Percentiles rank a stretch among this genome's conserved stretches.
These are phyloP conservation scores for Withania somnifera DNA, from an alignment of 305 asterid genomes.

Conservation along the genomic window DNA sequence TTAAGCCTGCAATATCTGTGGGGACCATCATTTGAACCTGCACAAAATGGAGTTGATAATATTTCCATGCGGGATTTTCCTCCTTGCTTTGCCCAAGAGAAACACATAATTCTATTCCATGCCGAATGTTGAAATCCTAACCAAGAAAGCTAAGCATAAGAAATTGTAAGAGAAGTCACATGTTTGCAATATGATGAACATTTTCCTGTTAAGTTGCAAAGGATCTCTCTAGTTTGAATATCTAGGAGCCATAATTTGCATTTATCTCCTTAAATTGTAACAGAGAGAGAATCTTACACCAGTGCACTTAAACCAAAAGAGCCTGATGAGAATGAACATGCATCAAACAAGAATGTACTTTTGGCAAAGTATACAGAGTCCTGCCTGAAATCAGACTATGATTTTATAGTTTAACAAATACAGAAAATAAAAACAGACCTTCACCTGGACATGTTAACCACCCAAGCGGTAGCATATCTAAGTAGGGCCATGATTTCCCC, in stretches of 20 bases:
- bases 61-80: not conserved
- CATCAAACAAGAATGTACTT: not conserved
- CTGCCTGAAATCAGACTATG: not conserved
- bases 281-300: not conserved
- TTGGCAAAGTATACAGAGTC: not conserved
- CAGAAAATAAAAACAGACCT: not conserved
- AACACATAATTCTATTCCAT: not conserved
- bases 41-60: not conserved
- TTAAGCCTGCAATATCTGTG: conserved; percentile 52
- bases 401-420: not conserved
- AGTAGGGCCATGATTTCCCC: conserved; percentile 96
- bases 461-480: conserved; percentile 93
- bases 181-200: not conserved
- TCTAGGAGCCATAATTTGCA: not conserved
- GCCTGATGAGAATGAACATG: not conserved
- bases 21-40: conserved; percentile 73
- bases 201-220: not conserved
- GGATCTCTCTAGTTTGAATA: not conserved
- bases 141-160: not conserved
- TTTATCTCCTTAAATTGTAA: not conserved
- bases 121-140: not conserved
- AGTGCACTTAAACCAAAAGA: not conserved
- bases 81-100: not conserved
- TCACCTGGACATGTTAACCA: conserved; percentile 71
- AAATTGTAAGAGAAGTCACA: not conserved